Conservation (phyloP, 2,329 filamentous ascomycete species). For the Endoconidiophora polonica region DNA sequence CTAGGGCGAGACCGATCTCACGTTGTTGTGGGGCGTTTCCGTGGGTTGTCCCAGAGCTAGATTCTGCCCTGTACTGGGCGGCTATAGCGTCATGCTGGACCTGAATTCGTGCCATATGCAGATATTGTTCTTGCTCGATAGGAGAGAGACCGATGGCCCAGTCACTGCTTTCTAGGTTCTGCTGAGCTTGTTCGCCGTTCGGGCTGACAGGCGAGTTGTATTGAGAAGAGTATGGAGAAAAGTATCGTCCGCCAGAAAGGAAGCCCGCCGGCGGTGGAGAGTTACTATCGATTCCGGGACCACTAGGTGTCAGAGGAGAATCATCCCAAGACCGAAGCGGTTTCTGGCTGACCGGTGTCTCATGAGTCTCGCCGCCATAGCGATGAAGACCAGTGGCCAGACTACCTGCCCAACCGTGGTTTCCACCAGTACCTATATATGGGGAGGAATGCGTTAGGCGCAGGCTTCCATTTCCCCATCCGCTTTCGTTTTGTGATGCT, state of each 20-base stretch:
- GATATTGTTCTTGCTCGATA: background rate
- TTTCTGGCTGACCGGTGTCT: conserved; percentile 37
- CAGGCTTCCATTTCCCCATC: conserved; percentile 20
- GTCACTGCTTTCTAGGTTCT: too few species aligned
- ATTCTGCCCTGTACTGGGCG: background rate
- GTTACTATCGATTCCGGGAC: too few species aligned
- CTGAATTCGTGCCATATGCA: conserved; percentile 23
- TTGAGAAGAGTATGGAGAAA: conserved; percentile 43
- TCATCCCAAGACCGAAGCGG: conserved; percentile 37
- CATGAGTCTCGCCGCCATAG: conserved; percentile 15
- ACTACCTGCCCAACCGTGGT: conserved; percentile 6
- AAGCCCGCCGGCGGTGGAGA: too few species aligned
- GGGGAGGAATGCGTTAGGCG: background rate
- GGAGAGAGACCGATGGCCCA: too few species aligned
- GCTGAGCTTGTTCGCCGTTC: conserved; percentile 16
- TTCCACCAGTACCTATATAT: background rate
- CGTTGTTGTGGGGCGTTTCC: background rate
- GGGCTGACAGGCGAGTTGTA: conserved; percentile 39
- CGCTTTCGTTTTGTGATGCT: conserved; percentile 20
- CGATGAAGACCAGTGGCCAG: background rate
- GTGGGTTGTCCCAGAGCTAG: background rate
- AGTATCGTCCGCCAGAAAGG: conserved; percentile 24
- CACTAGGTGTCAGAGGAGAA: conserved; percentile 25
- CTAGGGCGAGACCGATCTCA: conserved; percentile 14
- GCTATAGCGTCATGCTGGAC: conserved; percentile 10